These are phyloP conservation scores for Pueraria montana DNA, from an alignment of 306 rosid genomes.

Conservation along the genomic window DNA sequence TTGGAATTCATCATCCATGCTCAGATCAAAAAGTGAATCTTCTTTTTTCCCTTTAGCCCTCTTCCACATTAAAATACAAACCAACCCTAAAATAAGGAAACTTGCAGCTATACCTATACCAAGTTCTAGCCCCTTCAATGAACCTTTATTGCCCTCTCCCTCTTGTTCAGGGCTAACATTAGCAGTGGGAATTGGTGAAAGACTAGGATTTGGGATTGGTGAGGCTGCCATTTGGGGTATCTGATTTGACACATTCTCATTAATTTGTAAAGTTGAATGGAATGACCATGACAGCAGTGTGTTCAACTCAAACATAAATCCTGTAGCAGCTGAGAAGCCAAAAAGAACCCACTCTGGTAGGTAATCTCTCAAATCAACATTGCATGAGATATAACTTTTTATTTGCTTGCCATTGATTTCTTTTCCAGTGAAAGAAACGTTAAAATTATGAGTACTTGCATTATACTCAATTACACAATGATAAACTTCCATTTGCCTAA, in stretches of 20 bases:
- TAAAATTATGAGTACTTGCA: not conserved
- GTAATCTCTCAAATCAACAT: conserved; percentile 15
- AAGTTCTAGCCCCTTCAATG: not conserved
- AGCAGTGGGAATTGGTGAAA: not conserved
- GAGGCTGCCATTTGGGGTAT: not conserved
- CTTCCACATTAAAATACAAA: conserved; percentile 21
- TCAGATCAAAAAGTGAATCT: not conserved
- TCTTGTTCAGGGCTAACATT: not conserved
- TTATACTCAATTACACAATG: conserved; percentile 11
- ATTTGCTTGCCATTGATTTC: not conserved
- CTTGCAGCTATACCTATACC: not conserved
- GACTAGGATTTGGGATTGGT: not conserved
- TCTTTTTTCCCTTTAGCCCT: conserved; percentile 1
- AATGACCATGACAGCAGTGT: conserved; percentile 11
- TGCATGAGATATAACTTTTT: not conserved
- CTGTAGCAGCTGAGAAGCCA: conserved; percentile 30
- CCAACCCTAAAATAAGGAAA: conserved; percentile 5
- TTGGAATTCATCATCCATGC: conserved; percentile 24
- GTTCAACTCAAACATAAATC: conserved; percentile 24
- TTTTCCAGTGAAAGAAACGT: conserved; percentile 17
- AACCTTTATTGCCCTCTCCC: not conserved
- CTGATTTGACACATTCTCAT: not conserved
- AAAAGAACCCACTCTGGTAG: conserved; percentile 19
- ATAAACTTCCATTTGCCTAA: not conserved
- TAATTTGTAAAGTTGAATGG: not conserved